These are phyloP conservation scores for Digitaria exilis DNA, from an alignment of 202 grass and related monocot genomes.

Conservation along the genomic window DNA sequence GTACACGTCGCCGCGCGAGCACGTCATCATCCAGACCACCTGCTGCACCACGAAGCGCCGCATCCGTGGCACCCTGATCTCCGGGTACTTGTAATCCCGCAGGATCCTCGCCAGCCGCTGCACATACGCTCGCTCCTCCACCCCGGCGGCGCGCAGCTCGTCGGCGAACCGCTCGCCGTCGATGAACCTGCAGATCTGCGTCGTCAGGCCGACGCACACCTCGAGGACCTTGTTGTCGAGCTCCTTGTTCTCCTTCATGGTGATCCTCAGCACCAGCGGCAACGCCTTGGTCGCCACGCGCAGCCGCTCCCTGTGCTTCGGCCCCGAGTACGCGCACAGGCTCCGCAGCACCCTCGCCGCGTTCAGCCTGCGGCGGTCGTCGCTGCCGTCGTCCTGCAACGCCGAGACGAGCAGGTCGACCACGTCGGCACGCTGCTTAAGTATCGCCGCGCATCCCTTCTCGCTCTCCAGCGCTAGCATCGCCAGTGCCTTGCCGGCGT, in stretches of 20 bases:
- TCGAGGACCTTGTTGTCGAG: slow-evolving; percentile 51
- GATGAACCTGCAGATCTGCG: slow-evolving; percentile 50
- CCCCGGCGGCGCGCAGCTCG: slow-evolving; percentile 38
- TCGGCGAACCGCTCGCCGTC: slow-evolving; percentile 39
- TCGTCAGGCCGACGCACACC: slow-evolving; percentile 58
- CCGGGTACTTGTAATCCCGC: slow-evolving; percentile 37
- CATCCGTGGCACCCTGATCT: slow-evolving; percentile 63
- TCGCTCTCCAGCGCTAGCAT: too few relatives aligned
- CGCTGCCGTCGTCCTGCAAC: slow-evolving; percentile 8
- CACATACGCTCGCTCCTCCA: slow-evolving; percentile 29
- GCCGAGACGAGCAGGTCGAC: slow-evolving; percentile 12
- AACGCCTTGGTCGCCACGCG: slow-evolving; percentile 40
- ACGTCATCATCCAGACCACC: slow-evolving; percentile 58
- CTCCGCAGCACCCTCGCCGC: slow-evolving; percentile 57
- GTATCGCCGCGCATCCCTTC: too few relatives aligned
- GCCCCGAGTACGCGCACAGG: slow-evolving; percentile 53
- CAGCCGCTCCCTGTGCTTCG: slow-evolving; percentile 28
- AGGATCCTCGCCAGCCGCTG: slow-evolving; percentile 48
- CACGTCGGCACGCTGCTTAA: too few relatives aligned
- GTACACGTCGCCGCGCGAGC: too few relatives aligned
- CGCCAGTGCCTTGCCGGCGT: too few relatives aligned
- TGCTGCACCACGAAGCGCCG: slow-evolving; percentile 70
- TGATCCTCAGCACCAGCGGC: slow-evolving; percentile 49
- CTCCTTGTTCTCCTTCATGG: slow-evolving; percentile 41
- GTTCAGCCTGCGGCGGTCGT: slow-evolving; percentile 27